Evolutionary conservation across 768 basidiomycete genomes (phyloP), one percentile per base, ranked within the genome.

Genomic region (Phanerochaete sordida): DNA sequence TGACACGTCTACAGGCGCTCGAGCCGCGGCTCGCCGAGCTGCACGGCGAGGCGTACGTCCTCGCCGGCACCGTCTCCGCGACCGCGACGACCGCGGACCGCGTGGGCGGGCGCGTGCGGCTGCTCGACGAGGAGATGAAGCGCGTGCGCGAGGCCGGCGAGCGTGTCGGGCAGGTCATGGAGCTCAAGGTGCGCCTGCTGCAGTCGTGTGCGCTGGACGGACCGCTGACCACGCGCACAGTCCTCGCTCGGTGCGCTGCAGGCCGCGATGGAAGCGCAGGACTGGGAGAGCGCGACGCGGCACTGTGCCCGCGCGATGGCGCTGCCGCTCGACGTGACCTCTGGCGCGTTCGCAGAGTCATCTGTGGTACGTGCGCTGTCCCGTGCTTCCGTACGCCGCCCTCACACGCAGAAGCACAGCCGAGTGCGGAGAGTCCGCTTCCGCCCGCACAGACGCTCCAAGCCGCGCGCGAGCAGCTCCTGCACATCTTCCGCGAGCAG

Each of bases 251-350:
- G 77, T 3, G 80, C 79, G 23, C 72, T 88, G 15, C 78, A 83
- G 48, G 66, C 76, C 11, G 75, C 84, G 15, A 95, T 98, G 30
- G 87, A 90, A 30, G 78, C 76, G 47, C 84, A 91, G 64, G 97
- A 98, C 68, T 99, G 97, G 97, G 97, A 99, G 71, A 84, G 91
- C 2, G 97, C 97, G 3, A 87, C 95, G 0, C 82, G 93, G 59
- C 89, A 93, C 68, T 96, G 95, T 73, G 86, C 91, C 31, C 80
- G 93, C 23, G 96, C 95, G 1, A 95, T 96, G 90, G 78, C 88
- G 0, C 77, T 97, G 15, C 90, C 95, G 1, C 68, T 75, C 7
- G 84, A 88, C 45, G 87, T 99, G 37, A 84, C 91, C 28, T 83
- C 85, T 27, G 93, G 93, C 2, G 80, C 83, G 3, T 98, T 97